Evolutionary conservation across 345 rosid genomes (phyloP).

Genomic region (Gossypium bickii): DNA sequence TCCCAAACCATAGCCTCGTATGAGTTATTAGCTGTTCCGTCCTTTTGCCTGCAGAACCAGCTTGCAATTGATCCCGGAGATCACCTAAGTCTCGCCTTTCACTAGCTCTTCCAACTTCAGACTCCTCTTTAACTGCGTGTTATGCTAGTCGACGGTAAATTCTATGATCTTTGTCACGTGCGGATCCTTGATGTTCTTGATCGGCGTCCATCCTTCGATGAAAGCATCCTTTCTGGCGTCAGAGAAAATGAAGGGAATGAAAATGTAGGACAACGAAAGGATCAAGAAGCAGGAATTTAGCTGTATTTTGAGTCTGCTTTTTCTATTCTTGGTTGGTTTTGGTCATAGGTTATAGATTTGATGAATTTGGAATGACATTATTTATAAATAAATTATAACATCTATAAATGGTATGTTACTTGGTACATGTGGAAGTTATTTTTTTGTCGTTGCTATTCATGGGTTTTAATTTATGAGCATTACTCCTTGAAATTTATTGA

Average conservation of each 20-base stretch:
- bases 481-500: no score
- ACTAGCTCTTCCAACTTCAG: constrained; percentile 30
- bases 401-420: no score
- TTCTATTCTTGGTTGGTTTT: no score
- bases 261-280: constrained; percentile 9
- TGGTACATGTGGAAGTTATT: no score
- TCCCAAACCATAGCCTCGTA: constrained; percentile 52
- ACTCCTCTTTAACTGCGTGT: constrained; percentile 22
- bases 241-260: constrained; percentile 19
- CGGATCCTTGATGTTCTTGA: constrained; percentile 31
- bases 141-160: constrained; percentile 38
- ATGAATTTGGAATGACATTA: no score
- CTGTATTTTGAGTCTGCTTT: not conserved
- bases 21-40: not conserved
- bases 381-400: no score
- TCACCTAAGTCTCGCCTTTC: constrained; percentile 43
- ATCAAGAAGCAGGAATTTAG: not conserved
- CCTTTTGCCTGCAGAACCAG: constrained; percentile 32
- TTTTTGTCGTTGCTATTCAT: no score
- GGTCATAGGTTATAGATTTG: no score
- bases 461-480: no score
- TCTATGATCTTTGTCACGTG: constrained; percentile 34
- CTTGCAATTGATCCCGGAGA: constrained; percentile 41
- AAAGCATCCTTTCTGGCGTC: constrained; percentile 2
- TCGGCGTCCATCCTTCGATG: constrained; percentile 39